Conservation (phyloP, 2,329 filamentous ascomycete species). For the Calonectria pseudoreteaudii region DNA sequence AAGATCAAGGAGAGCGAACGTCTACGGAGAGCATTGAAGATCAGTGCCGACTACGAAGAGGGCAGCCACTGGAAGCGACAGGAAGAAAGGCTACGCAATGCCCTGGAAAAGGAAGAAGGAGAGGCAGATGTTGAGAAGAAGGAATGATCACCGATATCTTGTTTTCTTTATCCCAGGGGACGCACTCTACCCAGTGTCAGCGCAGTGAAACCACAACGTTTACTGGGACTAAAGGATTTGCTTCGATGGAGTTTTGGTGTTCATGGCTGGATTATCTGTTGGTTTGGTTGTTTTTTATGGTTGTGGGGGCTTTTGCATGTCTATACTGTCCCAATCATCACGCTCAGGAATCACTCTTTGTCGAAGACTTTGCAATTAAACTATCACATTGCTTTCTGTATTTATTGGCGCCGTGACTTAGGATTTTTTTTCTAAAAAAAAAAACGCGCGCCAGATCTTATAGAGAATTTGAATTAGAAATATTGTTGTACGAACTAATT, state of each 20-base stretch:
- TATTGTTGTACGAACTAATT: background rate
- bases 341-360: background rate
- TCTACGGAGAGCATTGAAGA: conserved; percentile 86
- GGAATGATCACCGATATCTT: background rate
- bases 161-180: background rate
- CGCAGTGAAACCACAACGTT: background rate
- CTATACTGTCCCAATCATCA: background rate
- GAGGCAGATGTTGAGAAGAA: conserved; percentile 41
- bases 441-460: background rate
- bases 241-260: background rate
- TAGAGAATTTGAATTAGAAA: background rate
- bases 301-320: background rate
- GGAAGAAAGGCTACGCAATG: conserved; percentile 73
- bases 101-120: conserved; percentile 56
- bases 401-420: background rate
- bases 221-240: background rate
- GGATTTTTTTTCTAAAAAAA: no score
- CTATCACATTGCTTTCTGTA: background rate
- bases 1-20: conserved; percentile 97
- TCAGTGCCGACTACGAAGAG: conserved; percentile 87
- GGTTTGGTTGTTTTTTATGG: background rate
- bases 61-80: conserved; percentile 88
- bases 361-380: background rate
- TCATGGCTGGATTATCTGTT: background rate
- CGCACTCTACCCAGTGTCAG: background rate